A percentile compares a stretch with the other conserved stretches of the same genome.
These are phyloP conservation scores for Bisporella sp. DNA, from an alignment of 2,329 filamentous ascomycete species.

Conservation along the genomic window DNA sequence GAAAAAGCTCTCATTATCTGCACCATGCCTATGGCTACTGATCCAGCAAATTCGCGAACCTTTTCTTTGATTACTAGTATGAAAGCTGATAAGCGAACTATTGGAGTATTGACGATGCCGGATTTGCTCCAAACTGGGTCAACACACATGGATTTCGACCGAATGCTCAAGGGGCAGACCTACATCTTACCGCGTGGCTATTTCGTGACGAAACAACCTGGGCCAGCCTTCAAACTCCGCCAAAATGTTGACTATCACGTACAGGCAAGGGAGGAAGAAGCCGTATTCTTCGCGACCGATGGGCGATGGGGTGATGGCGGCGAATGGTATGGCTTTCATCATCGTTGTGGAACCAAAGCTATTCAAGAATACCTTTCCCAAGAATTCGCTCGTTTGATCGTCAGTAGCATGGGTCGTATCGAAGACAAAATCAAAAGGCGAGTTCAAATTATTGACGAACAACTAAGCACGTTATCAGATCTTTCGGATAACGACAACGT, in stretches of 20 bases:
- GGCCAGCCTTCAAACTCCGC: slow-evolving; percentile 16
- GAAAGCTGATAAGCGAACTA: slow-evolving; percentile 50
- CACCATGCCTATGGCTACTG: slow-evolving; percentile 69
- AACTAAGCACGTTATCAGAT: slow-evolving; percentile 56
- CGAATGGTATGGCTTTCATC: slow-evolving; percentile 29
- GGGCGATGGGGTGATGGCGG: slow-evolving; percentile 36
- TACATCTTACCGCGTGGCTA: slow-evolving; percentile 68
- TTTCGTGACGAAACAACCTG: slow-evolving; percentile 67
- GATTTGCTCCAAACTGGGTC: slow-evolving; percentile 56
- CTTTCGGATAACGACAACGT: slow-evolving; percentile 54
- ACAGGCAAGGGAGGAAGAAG: slow-evolving; percentile 41
- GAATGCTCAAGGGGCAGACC: slow-evolving; percentile 50
- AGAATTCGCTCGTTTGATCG: slow-evolving; percentile 40
- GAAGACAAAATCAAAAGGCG: slow-evolving; percentile 17
- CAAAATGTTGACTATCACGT: slow-evolving; percentile 30
- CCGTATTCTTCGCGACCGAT: slow-evolving; percentile 38
- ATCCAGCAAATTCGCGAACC: slow-evolving; percentile 69
- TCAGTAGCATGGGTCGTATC: slow-evolving; percentile 29
- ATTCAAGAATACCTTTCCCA: slow-evolving; percentile 42
- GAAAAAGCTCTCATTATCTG: slow-evolving; percentile 69
- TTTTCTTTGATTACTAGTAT: slow-evolving; percentile 55
- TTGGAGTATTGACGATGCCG: slow-evolving; percentile 80
- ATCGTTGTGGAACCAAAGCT: slow-evolving; percentile 44
- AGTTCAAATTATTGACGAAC: slow-evolving; percentile 42
- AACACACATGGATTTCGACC: slow-evolving; percentile 49